phyloP scores from a whole-genome alignment of 306 rosid genomes.

The Rosa multiflora region DNA sequence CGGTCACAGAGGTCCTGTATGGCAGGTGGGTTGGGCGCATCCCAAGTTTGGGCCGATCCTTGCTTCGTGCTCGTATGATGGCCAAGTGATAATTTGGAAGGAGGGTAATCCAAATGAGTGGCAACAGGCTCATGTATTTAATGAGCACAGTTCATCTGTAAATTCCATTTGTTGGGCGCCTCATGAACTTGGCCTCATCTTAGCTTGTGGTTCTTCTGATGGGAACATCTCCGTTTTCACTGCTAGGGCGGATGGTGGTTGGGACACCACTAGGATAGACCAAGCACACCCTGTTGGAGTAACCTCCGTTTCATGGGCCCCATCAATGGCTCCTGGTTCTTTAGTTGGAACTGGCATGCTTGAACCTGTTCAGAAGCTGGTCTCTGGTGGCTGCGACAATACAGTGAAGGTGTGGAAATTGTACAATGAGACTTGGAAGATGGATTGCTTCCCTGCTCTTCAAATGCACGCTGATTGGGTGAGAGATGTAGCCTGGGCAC shows the following conservation, averaged over 20 bases:
- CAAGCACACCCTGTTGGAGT: constrained; percentile 92
- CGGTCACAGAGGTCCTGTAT: constrained; percentile 85
- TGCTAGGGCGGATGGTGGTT: constrained; percentile 85
- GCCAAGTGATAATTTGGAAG: constrained; percentile 81
- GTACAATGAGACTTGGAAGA: constrained; percentile 73
- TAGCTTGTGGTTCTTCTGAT: constrained; percentile 94
- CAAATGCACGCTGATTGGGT: constrained; percentile 88
- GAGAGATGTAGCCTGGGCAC: constrained; percentile 94
- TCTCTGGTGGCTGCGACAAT: constrained; percentile 89
- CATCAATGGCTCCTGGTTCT: constrained; percentile 78
- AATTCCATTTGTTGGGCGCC: constrained; percentile 97
- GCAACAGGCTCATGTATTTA: constrained; percentile 76
- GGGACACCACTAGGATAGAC: constrained; percentile 82
- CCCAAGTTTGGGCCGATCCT: constrained; percentile 84
- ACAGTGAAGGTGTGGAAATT: constrained; percentile 92
- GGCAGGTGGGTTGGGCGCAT: constrained; percentile 96
- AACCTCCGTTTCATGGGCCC: constrained; percentile 96
- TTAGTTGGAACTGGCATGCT: constrained; percentile 68
- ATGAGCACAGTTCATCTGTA: constrained; percentile 80
- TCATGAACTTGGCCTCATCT: constrained; percentile 82
- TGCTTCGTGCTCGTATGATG: constrained; percentile 86
- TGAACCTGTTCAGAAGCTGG: constrained; percentile 86
- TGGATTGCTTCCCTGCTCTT: constrained; percentile 88
- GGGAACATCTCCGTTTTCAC: constrained; percentile 80
- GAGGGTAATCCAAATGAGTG: constrained; percentile 91